Conservation (phyloP, 148 eudicot genomes). For the Simmondsia chinensis region DNA sequence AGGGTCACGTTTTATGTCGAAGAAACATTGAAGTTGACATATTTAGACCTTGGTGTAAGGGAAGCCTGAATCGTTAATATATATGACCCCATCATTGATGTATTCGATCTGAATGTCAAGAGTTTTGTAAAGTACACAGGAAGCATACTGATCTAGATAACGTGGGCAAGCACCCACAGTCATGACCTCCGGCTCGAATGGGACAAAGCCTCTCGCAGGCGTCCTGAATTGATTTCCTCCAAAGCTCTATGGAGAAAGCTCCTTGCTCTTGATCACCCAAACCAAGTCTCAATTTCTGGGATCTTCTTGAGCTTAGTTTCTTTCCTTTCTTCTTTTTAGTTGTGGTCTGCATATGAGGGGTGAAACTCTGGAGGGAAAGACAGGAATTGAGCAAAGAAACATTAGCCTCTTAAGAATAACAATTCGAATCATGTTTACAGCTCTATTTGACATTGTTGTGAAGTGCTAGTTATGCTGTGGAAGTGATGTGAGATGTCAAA, state of each 20-base stretch:
- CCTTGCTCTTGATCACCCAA: slow-evolving; percentile 84
- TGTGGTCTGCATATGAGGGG: slow-evolving; percentile 80
- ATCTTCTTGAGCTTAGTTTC: slow-evolving; percentile 32
- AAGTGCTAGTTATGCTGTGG: not conserved
- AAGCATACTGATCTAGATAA: slow-evolving; percentile 54
- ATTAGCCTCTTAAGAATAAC: not conserved
- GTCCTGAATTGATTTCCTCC: slow-evolving; percentile 91
- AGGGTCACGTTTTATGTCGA: no score
- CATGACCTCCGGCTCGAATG: slow-evolving; percentile 75
- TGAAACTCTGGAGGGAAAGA: slow-evolving; percentile 48
- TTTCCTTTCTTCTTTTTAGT: slow-evolving; percentile 43
- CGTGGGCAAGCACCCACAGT: slow-evolving; percentile 86
- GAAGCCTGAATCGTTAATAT: no score
- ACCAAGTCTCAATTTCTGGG: slow-evolving; percentile 34
- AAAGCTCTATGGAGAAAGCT: slow-evolving; percentile 57
- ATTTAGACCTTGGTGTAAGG: no score
- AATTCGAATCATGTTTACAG: not conserved
- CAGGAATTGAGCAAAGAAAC: not conserved
- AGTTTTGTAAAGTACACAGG: not conserved
- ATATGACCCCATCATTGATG: no score
- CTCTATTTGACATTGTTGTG: not conserved
- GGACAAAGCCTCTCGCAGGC: slow-evolving; percentile 95
- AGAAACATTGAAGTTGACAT: not conserved
- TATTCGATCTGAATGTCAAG: no score
- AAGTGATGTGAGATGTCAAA: not conserved